Evolutionary conservation across 2,329 filamentous ascomycete species (phyloP), one percentile per base, ranked within the genome.

Genomic region (Paraconiothyrium brasiliense): DNA sequence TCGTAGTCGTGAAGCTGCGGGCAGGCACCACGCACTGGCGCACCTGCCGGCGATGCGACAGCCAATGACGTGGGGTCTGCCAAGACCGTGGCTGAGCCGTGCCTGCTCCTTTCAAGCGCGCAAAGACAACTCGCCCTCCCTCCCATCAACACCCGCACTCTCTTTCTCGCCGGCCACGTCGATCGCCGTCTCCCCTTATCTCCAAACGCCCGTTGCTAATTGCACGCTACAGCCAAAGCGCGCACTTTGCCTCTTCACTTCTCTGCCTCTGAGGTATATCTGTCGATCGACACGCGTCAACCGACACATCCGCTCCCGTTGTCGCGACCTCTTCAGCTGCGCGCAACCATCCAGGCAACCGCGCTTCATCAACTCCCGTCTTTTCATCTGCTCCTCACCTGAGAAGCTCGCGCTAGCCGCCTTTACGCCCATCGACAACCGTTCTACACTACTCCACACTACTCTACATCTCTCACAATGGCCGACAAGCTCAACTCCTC

Each of bases 401-500:
- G 62, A 61, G 62, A 62, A 60, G 62, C 51, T 61, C 61, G 22
- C 62, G 49, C 24, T 43, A 61, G 55, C 60, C 58, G 55, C 61
- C 57, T 59, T 58, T 63, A 58, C 66, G 30, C 46, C 65, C 62
- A 65, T 62, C 58, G 61, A 58, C 48, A 43, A 22, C 58, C 58
- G 46, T 63, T 52, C 58, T 56, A 61, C 57, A 54, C 56, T 37
- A 59, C 43, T 52, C 58, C 54, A 61, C 57, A 52, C 56, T 37
- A 59, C 43, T 48, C 59, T 41, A 55, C 54, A 50, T 34, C 47
- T 54, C 41, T 67, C 72, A 70, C 44, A 63, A 75, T 78, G 74
- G 73, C 62, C 60, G 90, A 89, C 84, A 97, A 97, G 85, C 91
- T 99, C 78, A 93, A 97, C 81, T 90, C 96, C 85, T 94, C 93